Conservation (phyloP, 305 asterid genomes). For the Fraxinus dipetala region DNA sequence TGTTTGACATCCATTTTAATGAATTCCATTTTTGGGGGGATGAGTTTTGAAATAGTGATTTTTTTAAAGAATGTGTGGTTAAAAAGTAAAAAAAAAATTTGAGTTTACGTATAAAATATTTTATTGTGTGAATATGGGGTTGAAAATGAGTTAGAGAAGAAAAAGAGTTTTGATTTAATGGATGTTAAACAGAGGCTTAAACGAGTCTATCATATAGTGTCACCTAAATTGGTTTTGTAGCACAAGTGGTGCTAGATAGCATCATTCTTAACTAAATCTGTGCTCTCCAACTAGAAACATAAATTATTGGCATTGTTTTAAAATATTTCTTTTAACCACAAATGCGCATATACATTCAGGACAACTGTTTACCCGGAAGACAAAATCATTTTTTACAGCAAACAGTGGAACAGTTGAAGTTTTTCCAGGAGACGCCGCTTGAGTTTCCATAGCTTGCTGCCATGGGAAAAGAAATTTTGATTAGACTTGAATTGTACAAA, state of each 20-base stretch:
- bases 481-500: slow-evolving; percentile 5
- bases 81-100: too few relatives aligned
- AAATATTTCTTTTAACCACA: background rate
- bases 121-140: too few relatives aligned
- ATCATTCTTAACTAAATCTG: background rate
- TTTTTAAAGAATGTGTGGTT: too few relatives aligned
- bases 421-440: slow-evolving; percentile 27
- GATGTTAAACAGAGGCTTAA: too few relatives aligned
- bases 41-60: too few relatives aligned
- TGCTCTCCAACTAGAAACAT: background rate
- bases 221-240: background rate
- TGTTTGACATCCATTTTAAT: too few relatives aligned
- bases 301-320: background rate
- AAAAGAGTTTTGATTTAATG: too few relatives aligned
- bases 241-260: background rate
- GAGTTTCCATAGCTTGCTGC: slow-evolving; percentile 50
- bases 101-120: too few relatives aligned
- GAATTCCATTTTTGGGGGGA: too few relatives aligned
- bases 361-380: slow-evolving; percentile 63
- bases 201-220: background rate
- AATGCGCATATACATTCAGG: background rate
- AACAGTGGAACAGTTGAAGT: slow-evolving; percentile 40
- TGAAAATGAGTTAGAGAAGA: too few relatives aligned
- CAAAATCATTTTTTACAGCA: slow-evolving; percentile 53
- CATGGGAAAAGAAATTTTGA: slow-evolving; percentile 4